Percentiles rank a stretch among this genome's conserved stretches.
These are phyloP conservation scores for Penicillium longicatenatum DNA, from an alignment of 495 filamentous ascomycete species.

Conservation along the genomic window DNA sequence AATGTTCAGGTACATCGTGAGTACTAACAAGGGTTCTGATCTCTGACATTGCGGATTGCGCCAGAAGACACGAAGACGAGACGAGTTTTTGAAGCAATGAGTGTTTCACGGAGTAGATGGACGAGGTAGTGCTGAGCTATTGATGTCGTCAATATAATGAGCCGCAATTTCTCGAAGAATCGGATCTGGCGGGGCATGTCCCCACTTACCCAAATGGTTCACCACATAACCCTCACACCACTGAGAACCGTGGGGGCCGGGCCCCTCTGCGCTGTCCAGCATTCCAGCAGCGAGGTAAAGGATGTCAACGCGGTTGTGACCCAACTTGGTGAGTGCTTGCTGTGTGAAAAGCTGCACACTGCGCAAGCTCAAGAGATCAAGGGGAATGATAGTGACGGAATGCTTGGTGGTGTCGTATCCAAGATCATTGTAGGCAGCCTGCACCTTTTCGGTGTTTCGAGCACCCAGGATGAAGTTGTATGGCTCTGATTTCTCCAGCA, in stretches of 20 bases:
- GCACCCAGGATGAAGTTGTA: slow-evolving; percentile 34
- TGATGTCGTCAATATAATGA: not conserved
- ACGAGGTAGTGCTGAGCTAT: slow-evolving; percentile 34
- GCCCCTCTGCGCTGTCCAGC: slow-evolving; percentile 21
- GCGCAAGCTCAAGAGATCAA: slow-evolving; percentile 25
- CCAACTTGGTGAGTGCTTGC: slow-evolving; percentile 23
- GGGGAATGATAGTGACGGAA: slow-evolving; percentile 22
- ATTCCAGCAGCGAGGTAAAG: slow-evolving; percentile 29
- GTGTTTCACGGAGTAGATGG: slow-evolving; percentile 26
- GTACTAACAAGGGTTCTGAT: slow-evolving; percentile 26
- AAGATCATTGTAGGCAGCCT: slow-evolving; percentile 25
- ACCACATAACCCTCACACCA: slow-evolving; percentile 31
- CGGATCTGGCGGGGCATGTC: not conserved
- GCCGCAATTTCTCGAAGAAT: not conserved
- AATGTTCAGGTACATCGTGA: not conserved
- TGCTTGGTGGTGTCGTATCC: slow-evolving; percentile 26
- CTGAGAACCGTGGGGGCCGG: slow-evolving; percentile 29
- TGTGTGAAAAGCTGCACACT: slow-evolving; percentile 30
- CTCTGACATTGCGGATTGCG: slow-evolving; percentile 28
- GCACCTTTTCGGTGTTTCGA: slow-evolving; percentile 23
- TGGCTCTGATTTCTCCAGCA: slow-evolving; percentile 25
- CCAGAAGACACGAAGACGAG: slow-evolving; percentile 34
- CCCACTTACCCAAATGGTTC: slow-evolving; percentile 31
- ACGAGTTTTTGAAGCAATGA: slow-evolving; percentile 27
- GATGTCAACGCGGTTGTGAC: slow-evolving; percentile 17